Evolutionary conservation across 2,329 filamentous ascomycete genomes (phyloP), one percentile per base, ranked within the genome.

Genomic region (Boeremia exigua): DNA sequence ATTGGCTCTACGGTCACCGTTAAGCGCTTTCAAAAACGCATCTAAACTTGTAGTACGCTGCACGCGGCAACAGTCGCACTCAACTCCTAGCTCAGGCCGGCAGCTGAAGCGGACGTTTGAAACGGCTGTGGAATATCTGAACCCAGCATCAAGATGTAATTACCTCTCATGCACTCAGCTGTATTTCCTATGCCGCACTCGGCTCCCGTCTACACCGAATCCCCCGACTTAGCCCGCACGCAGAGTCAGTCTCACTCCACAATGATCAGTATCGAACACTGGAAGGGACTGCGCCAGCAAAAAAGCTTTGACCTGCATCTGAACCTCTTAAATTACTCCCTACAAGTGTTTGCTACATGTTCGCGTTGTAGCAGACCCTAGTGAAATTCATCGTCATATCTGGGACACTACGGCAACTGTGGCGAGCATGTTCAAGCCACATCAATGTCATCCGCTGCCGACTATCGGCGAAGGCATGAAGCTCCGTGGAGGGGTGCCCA

Each of bases 401-500:
- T 19, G 34, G 15, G 43, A 42, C n/a, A 27, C 43, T 43, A 29
- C 37, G 53, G 53, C 53, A 56, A 56, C 53, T 56, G 37, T 51
- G 47, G 53, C 47, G 53, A 56, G 53, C 36, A n/a, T 27, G 19
- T 37, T 33, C 47, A 56, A 56, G 53, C 53, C 53, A 51, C 52
- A 33, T n/a, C 27, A 33, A 28, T 23, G 44, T 37, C 25, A 43
- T 23, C 14, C 11, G 15, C 28, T 43, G 53, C 47, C 53, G 53
- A 51, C 33, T 46, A 56, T 56, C 53, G 53, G 53, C 53, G 47
- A 51, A 15, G 17, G 43, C 1, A 38, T 29, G 34, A 32, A 17
- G 17, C 27, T 51, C 42, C 46, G 46, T 34, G 36, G 47, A 56
- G 14, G 9, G 23, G 12, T 10, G 3, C 17, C 29, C 14, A 36